Evolutionary conservation across 164 flowering plant genomes (phyloP).

Genomic region (Magnolia kwangsiensis): DNA sequence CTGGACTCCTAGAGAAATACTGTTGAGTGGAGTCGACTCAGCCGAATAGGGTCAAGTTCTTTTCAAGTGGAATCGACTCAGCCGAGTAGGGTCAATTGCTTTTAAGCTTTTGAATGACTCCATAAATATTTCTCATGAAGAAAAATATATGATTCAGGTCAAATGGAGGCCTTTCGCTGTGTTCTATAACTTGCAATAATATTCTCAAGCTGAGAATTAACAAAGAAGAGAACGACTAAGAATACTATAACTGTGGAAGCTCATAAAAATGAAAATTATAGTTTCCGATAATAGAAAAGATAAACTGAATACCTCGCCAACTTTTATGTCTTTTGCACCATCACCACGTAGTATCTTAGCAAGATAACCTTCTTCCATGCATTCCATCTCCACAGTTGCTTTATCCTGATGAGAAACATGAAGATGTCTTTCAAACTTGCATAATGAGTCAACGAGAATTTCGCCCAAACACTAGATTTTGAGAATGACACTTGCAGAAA

Average conservation of each 20-base stretch:
- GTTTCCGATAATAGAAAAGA: not conserved
- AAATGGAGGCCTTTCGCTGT: not conserved
- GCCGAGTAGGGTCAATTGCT: no score
- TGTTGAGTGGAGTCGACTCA: no score
- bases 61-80: no score
- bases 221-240: not conserved
- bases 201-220: not conserved
- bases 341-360: conserved; percentile 86
- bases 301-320: conserved; percentile 75
- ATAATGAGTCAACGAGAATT: not conserved
- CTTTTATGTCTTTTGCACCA: conserved; percentile 86
- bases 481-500: conserved; percentile 1
- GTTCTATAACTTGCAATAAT: not conserved
- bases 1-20: no score
- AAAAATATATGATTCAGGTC: not conserved
- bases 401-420: conserved; percentile 55
- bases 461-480: not conserved
- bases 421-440: not conserved
- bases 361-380: conserved; percentile 98
- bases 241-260: not conserved
- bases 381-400: conserved; percentile 99
- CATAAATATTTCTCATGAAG: not conserved
- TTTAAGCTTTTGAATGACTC: no score
- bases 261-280: not conserved
- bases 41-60: no score